Evolutionary conservation across 768 basidiomycete species (phyloP), one percentile per base, ranked within the genome.

Genomic region (Trametes coccinea): DNA sequence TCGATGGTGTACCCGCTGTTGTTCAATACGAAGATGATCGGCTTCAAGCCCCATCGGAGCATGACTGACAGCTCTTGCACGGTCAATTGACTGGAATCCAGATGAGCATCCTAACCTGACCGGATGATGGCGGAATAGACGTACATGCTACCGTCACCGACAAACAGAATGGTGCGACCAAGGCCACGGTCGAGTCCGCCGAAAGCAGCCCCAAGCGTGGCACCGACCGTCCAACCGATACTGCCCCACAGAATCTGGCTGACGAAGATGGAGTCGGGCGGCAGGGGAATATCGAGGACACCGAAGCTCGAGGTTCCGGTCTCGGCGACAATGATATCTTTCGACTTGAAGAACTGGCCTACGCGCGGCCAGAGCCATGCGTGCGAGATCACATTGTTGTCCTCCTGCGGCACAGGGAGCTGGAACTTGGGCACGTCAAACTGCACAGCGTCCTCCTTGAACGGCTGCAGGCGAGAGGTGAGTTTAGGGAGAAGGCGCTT

Each of bases 251-350:
- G 75, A 53, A 96, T 85, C 74, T 95, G 93, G 62, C 81, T 84
- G 41, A 93, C 62, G 59, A 88, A 84, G 4, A 85, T 73, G 0
- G 86, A 77, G 47, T 84, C 79, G n/a, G 84, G 79, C 0, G 95
- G 95, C 10, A 96, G 75, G 1, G 87, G 85, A 33, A 93, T 81
- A 62, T 92, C 92, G 43, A 94, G 72, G 49, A 96, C 83, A 47
- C 95, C 95, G 71, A 96, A 97, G 62, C 80, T 88, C 11, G 91
- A 85, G 0, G 93, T 95, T 4, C 89, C 95, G 11, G 95, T 98
- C 75, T 98, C 95, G 2, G 92, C 85, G 46, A 97, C 75, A 60
- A 97, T 84, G 37, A 96, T 84, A 73, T 93, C 93, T 37, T 82
- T 77, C 22, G 82, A 74, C 63, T 74, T 78, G 77, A 95, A 91